These are phyloP conservation scores for Kodamaea sp. DNA, from an alignment of 1,139 yeast species.

Conservation along the genomic window DNA sequence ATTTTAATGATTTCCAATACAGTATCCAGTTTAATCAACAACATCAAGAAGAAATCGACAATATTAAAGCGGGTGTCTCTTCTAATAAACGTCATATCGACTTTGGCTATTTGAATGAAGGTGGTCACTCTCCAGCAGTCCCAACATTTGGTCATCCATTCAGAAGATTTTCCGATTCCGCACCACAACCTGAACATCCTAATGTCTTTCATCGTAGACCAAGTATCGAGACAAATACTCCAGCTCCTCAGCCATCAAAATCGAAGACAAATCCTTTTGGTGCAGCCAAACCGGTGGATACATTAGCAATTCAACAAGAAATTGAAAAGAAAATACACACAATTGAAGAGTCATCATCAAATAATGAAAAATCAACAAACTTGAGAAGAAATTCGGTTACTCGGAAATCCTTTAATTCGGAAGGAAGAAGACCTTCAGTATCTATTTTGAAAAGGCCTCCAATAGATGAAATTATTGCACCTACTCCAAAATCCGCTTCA, in stretches of 20 bases:
- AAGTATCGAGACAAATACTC: neutral
- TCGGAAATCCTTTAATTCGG: conserved; percentile 13
- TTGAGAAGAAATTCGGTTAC: conserved; percentile 15
- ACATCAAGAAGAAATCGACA: conserved; percentile 28
- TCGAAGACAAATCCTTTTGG: conserved; percentile 45
- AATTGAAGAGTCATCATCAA: conserved; percentile 14
- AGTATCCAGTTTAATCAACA: conserved; percentile 42
- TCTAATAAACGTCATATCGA: conserved; percentile 19
- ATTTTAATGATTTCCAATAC: conserved; percentile 46
- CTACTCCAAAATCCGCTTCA: neutral
- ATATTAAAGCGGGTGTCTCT: conserved; percentile 31
- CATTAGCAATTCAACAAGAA: conserved; percentile 38
- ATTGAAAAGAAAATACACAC: conserved; percentile 39
- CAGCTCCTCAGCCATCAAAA: conserved; percentile 16
- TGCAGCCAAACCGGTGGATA: conserved; percentile 45
- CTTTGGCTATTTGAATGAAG: no score
- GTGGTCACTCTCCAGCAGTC: no score
- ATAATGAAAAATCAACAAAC: conserved; percentile 10
- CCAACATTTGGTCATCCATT: neutral
- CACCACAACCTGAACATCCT: neutral
- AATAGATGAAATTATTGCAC: neutral
- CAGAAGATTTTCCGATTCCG: conserved; percentile 1
- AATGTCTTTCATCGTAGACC: no score
- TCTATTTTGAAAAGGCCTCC: conserved; percentile 14
- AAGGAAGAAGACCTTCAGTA: conserved; percentile 19